Evolutionary conservation across 106 monocot genomes (phyloP).

Genomic region (Iris macrosiphon): DNA sequence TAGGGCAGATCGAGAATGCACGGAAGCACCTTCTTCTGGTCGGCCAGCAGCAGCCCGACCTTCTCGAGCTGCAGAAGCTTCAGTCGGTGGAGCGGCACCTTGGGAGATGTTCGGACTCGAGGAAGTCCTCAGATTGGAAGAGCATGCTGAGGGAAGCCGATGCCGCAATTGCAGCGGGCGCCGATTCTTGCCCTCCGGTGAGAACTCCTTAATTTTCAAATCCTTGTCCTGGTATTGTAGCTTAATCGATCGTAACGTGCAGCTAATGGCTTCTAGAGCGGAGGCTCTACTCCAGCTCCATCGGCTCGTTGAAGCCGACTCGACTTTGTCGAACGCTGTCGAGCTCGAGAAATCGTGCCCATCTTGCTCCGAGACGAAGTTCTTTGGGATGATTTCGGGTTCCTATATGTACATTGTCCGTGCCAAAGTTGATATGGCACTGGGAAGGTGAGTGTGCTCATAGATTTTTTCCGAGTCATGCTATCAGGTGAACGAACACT

Average conservation of each 20-base stretch:
- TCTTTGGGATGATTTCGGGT: conserved; percentile 47
- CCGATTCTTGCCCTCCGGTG: conserved; percentile 68
- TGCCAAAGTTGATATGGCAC: conserved; percentile 78
- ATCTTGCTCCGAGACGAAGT: conserved; percentile 17
- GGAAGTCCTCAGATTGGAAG: conserved; percentile 79
- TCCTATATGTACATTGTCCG: conserved; percentile 57
- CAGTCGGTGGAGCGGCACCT: conserved; percentile 62
- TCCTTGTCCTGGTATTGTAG: background rate
- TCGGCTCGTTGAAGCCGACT: conserved; percentile 72
- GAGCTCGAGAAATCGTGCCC: conserved; percentile 29
- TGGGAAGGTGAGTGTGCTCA: conserved; percentile 63
- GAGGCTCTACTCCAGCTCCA: conserved; percentile 81
- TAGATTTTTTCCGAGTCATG: conserved; percentile 2
- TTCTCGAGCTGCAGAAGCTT: conserved; percentile 53
- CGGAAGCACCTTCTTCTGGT: conserved; percentile 35
- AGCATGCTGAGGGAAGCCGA: conserved; percentile 73
- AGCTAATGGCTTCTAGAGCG: conserved; percentile 61
- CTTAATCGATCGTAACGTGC: conserved; percentile 12
- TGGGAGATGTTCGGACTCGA: conserved; percentile 40
- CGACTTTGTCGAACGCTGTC: conserved; percentile 27
- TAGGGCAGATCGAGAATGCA: conserved; percentile 68
- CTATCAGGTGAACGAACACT: background rate
- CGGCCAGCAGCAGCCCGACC: conserved; percentile 40
- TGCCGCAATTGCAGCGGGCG: conserved; percentile 67
- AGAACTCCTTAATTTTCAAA: background rate